phyloP scores from a whole-genome alignment of 305 asterid species.

The Fraxinus floribunda region DNA sequence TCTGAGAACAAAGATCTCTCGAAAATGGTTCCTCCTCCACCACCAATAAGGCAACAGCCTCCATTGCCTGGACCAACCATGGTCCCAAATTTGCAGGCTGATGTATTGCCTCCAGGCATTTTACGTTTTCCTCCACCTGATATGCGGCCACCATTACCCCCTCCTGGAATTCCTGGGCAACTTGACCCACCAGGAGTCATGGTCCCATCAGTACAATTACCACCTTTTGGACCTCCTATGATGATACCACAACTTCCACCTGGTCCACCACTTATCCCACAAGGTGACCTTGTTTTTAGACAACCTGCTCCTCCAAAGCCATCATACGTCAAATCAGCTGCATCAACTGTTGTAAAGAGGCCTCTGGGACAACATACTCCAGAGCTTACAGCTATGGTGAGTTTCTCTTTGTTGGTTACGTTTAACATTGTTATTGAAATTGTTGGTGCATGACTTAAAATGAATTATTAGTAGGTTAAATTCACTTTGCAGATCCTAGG shows the following conservation, averaged over 20 bases:
- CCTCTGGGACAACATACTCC: slow-evolving; percentile 99
- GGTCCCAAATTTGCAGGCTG: slow-evolving; percentile 54
- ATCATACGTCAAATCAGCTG: slow-evolving; percentile 91
- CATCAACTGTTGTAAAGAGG: slow-evolving; percentile 96
- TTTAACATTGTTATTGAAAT: slow-evolving; percentile 2
- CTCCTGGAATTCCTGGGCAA: slow-evolving; percentile 67
- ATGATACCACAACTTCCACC: slow-evolving; percentile 97
- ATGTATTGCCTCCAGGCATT: slow-evolving; percentile 69
- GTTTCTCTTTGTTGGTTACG: slow-evolving; percentile 23
- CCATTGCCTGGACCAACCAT: slow-evolving; percentile 54
- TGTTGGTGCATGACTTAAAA: background rate
- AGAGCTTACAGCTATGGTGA: slow-evolving; percentile 96
- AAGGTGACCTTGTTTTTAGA: slow-evolving; percentile 46
- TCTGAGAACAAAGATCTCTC: slow-evolving; percentile 51
- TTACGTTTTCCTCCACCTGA: slow-evolving; percentile 64
- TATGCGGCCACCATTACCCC: slow-evolving; percentile 54
- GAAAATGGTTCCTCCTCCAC: slow-evolving; percentile 64
- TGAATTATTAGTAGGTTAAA: background rate
- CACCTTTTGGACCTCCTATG: slow-evolving; percentile 83
- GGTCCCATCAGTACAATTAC: slow-evolving; percentile 66
- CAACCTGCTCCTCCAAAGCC: slow-evolving; percentile 69
- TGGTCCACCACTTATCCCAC: slow-evolving; percentile 91
- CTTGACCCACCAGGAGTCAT: slow-evolving; percentile 70
- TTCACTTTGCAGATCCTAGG: background rate
- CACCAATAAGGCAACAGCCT: slow-evolving; percentile 63